Conservation (phyloP, 768 basidiomycete species). For the Thelephora aurantiotincta region DNA sequence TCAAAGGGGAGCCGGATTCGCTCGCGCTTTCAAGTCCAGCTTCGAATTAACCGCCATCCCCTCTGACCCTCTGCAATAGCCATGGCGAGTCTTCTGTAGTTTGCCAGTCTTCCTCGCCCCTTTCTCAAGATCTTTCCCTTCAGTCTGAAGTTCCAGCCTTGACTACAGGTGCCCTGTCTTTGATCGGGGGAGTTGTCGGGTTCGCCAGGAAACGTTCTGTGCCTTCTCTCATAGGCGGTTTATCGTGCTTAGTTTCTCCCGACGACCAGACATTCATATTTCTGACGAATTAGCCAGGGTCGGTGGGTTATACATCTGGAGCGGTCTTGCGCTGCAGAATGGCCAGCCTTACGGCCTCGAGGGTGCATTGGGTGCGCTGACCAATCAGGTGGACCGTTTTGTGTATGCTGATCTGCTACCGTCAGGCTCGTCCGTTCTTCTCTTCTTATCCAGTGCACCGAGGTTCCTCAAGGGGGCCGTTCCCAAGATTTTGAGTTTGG, state of each 20-base stretch:
- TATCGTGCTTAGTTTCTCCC: constrained; percentile 34
- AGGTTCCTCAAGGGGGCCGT: constrained; percentile 58
- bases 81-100: too few species aligned
- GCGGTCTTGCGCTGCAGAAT: constrained; percentile 61
- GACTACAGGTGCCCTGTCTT: constrained; percentile 61
- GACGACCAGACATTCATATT: neutral
- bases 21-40: too few species aligned
- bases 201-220: constrained; percentile 61
- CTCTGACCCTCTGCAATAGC: too few species aligned
- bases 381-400: neutral
- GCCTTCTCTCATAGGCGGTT: constrained; percentile 73
- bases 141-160: constrained; percentile 77
- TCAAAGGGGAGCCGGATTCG: too few species aligned
- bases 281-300: constrained; percentile 32
- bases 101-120: neutral
- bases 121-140: neutral
- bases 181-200: constrained; percentile 65
- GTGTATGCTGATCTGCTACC: neutral
- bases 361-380: constrained; percentile 47
- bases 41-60: too few species aligned
- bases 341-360: constrained; percentile 65
- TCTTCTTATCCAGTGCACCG: constrained; percentile 60
- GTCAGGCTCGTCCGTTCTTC: constrained; percentile 56
- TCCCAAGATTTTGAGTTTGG: constrained; percentile 41
- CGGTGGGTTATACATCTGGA: constrained; percentile 67